These are phyloP conservation scores for Dactylonectria macrodidyma DNA, from an alignment of 2,329 filamentous ascomycete genomes.

Conservation along the genomic window DNA sequence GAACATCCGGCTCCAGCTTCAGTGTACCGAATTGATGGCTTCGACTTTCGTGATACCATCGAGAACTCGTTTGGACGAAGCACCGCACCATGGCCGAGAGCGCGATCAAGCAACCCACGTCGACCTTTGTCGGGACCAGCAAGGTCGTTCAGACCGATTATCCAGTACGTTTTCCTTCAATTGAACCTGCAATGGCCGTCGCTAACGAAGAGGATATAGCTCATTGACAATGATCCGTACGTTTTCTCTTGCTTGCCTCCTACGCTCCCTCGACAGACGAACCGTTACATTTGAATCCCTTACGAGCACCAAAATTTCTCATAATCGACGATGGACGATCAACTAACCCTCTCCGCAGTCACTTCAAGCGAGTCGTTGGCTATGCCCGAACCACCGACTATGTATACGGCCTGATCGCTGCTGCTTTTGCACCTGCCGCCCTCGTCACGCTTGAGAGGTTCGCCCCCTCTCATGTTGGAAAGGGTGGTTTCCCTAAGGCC, in stretches of 20 bases:
- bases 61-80: slow-evolving; percentile 49
- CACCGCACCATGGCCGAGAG: slow-evolving; percentile 56
- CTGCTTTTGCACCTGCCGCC: slow-evolving; percentile 79
- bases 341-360: slow-evolving; percentile 67
- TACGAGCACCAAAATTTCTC: neutral
- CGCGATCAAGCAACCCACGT: slow-evolving; percentile 54
- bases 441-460: slow-evolving; percentile 87
- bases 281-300: neutral
- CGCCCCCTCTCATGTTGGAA: slow-evolving; percentile 87
- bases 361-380: slow-evolving; percentile 89
- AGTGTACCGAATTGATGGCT: slow-evolving; percentile 43
- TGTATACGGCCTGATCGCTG: slow-evolving; percentile 76
- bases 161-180: slow-evolving; percentile 74
- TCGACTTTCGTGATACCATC: slow-evolving; percentile 46
- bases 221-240: slow-evolving; percentile 99
- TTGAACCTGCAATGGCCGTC: slow-evolving; percentile 37
- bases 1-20: slow-evolving; percentile 42
- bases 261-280: slow-evolving; percentile 20
- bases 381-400: slow-evolving; percentile 94
- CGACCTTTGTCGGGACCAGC: slow-evolving; percentile 63
- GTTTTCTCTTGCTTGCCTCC: slow-evolving; percentile 36
- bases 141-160: slow-evolving; percentile 88
- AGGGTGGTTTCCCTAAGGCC: slow-evolving; percentile 84
- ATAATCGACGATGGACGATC: slow-evolving; percentile 32
- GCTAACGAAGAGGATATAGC: slow-evolving; percentile 68